Base-by-base conservation (phyloP, 1,139 yeast species). In the Ogataea hybrid region DNA sequence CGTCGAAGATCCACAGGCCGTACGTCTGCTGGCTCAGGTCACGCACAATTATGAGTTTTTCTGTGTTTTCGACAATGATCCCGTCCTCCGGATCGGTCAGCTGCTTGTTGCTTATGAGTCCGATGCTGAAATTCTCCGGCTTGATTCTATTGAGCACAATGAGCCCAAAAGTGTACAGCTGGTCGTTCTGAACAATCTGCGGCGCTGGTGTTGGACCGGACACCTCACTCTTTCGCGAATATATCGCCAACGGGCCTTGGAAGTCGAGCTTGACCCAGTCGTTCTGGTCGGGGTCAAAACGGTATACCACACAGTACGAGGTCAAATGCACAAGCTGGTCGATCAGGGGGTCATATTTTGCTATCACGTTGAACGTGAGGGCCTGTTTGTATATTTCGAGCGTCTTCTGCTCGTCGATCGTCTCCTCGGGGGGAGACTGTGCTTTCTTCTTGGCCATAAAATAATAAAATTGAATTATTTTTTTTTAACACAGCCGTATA, bases 1-100 rank as follows among this genome's bases (percentile, higher is more conserved):
- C 85, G 48, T 85, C 81, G 59, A 85, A 89, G 17, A 89, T 74
- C 97, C 97, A 90, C 43, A 90, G 69, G 1, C 97, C 97, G 60
- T 79, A 89, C 42, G 89, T 85, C 37, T 83, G 88, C 10, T 88
- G 94, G 42, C 80, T 70, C 32, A 84, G 67, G 51, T 83, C 84
- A 61, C 84, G 84, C 22, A 89, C 77, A 58, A 90, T 89, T 39
- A 90, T 79, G 56, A 89, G 74, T 37, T 84, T 84, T 50, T 84
- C 95, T 54, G 84, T 85, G 48, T 82, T 71, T 52, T 86, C 95
- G 30, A 84, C 84, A 42, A 83, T 84, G 79, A 88, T 79, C 28
- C 78, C 75, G 5, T 75, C 71, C 28, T 78, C 57, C 47, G 61
- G 70, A 22, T 56, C 53, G 2, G 51, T 54, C 28, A 70, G 58